phyloP scores from a whole-genome alignment of 1,284 basidiomycete genomes.

The Boletus holoroseus region DNA sequence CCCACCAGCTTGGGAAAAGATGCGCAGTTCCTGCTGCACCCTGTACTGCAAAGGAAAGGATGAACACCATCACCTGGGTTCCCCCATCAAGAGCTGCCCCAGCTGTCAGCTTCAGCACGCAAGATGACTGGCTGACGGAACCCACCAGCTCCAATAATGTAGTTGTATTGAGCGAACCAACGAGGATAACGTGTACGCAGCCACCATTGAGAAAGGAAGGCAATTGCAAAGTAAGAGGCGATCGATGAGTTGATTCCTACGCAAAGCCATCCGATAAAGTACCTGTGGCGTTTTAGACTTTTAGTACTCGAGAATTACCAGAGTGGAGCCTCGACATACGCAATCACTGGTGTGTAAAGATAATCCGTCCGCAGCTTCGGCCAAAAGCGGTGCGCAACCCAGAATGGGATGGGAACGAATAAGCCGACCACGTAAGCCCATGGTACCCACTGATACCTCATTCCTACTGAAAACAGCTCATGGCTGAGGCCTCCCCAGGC shows the following conservation, averaged over 20 bases:
- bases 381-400: constrained; percentile 43
- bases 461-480: constrained; percentile 47
- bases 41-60: constrained; percentile 68
- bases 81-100: constrained; percentile 51
- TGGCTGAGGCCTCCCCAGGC: constrained; percentile 62
- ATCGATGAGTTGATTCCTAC: constrained; percentile 49
- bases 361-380: constrained; percentile 41
- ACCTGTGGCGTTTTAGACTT: constrained; percentile 30
- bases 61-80: constrained; percentile 63
- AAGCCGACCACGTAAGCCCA: constrained; percentile 52
- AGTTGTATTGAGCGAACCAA: constrained; percentile 51
- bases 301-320: constrained; percentile 1
- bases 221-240: constrained; percentile 44
- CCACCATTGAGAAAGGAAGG: constrained; percentile 53
- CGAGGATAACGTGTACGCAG: constrained; percentile 50
- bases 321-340: constrained; percentile 22
- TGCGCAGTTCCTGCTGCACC: constrained; percentile 55
- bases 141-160: constrained; percentile 42
- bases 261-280: constrained; percentile 40
- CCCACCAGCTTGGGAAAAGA: constrained; percentile 60
- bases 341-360: constrained; percentile 43
- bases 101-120: constrained; percentile 6
- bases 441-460: constrained; percentile 56
- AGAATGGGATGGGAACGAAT: constrained; percentile 51
- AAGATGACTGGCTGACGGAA: background rate